phyloP scores from a whole-genome alignment of 805 yeast species.

The Blastobotrys mokoenaii region DNA sequence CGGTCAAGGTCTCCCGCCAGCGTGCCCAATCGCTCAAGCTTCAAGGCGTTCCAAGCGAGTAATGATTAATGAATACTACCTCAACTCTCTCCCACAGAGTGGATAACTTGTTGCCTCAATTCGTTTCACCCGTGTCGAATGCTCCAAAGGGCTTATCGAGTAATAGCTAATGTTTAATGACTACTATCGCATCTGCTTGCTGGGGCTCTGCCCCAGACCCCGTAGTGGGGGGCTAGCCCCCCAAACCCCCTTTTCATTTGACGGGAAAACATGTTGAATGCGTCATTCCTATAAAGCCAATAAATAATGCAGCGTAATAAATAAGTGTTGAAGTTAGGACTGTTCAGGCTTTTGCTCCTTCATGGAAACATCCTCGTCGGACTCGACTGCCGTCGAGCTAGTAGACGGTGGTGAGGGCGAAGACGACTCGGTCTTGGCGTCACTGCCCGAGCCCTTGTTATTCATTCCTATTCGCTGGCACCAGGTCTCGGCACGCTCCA shows the following conservation, averaged over 20 bases:
- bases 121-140: too few relatives aligned
- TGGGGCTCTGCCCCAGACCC: too few relatives aligned
- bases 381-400: background rate
- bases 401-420: background rate
- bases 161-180: too few relatives aligned
- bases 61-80: background rate
- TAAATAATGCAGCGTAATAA: background rate
- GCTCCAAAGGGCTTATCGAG: too few relatives aligned
- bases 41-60: constrained; percentile 4
- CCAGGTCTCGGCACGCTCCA: constrained; percentile 84
- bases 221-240: too few relatives aligned
- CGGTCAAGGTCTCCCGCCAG: constrained; percentile 13
- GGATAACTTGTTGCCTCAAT: too few relatives aligned
- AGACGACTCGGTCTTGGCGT: background rate
- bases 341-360: background rate
- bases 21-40: constrained; percentile 18
- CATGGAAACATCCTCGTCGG: background rate
- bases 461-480: constrained; percentile 20
- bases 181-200: too few relatives aligned
- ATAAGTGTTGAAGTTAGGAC: background rate
- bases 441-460: background rate
- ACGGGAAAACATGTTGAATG: too few relatives aligned
- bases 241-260: too few relatives aligned
- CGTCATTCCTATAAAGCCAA: background rate
- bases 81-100: too few relatives aligned